These are phyloP conservation scores for Aschersonia sp. DNA, from an alignment of 2,329 filamentous ascomycete genomes.

Conservation along the genomic window DNA sequence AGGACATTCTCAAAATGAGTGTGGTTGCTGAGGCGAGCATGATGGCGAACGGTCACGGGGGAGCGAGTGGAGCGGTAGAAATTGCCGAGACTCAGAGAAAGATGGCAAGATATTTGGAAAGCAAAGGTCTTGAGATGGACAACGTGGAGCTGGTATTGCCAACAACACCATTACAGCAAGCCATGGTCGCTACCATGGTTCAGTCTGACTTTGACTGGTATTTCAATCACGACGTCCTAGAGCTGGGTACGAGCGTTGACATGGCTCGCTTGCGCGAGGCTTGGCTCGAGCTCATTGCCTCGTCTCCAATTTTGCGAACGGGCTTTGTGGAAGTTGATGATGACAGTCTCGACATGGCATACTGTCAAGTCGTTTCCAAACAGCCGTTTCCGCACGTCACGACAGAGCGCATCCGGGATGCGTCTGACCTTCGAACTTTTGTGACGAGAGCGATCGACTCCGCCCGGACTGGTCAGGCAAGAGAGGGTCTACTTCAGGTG, in stretches of 20 bases:
- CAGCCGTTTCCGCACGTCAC: constrained; percentile 3
- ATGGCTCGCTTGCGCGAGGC: constrained; percentile 40
- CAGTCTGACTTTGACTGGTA: constrained; percentile 61
- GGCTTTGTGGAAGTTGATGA: constrained; percentile 54
- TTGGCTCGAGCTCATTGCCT: constrained; percentile 43
- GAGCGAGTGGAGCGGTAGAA: neutral
- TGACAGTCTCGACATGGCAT: constrained; percentile 33
- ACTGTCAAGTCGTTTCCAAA: constrained; percentile 32
- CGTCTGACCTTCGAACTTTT: constrained; percentile 5
- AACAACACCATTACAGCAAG: constrained; percentile 72
- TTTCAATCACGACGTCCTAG: constrained; percentile 71
- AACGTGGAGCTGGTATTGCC: constrained; percentile 49
- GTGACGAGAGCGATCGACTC: constrained; percentile 20
- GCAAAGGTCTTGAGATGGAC: constrained; percentile 17
- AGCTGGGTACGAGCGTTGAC: constrained; percentile 40
- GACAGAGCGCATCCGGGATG: neutral
- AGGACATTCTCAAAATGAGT: constrained; percentile 40
- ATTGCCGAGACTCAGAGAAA: neutral
- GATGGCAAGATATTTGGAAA: constrained; percentile 15
- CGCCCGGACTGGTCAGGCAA: constrained; percentile 22
- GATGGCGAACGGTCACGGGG: neutral
- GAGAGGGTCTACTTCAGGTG: constrained; percentile 32
- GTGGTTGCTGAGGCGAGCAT: constrained; percentile 24
- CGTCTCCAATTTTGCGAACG: constrained; percentile 61
- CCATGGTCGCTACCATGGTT: constrained; percentile 72